Conservation (phyloP, 2,329 filamentous ascomycete species). For the Colletotrichum magnum region DNA sequence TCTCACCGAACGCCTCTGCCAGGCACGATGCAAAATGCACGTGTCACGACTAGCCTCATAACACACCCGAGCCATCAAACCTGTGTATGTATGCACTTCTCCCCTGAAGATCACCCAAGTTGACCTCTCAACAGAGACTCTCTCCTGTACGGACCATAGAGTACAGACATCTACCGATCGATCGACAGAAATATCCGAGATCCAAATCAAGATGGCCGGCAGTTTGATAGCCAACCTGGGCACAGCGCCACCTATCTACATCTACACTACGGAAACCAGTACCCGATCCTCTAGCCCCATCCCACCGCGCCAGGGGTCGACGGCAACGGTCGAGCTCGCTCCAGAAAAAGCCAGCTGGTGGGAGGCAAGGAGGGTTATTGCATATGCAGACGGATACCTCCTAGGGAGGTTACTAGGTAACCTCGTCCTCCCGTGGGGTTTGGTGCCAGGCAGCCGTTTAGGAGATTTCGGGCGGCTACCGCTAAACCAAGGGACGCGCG, state of each 20-base stretch:
- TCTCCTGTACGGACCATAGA: too few relatives aligned
- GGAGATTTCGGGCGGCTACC: constrained; percentile 12
- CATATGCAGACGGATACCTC: neutral
- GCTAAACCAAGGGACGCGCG: constrained; percentile 9
- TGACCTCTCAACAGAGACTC: too few relatives aligned
- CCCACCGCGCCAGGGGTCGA: neutral
- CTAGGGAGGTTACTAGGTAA: neutral
- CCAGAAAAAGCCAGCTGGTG: neutral
- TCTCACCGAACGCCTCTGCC: too few relatives aligned
- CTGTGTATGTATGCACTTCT: too few relatives aligned
- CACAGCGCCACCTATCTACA: neutral
- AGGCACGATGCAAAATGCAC: too few relatives aligned
- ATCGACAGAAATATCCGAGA: neutral
- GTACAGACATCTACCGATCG: neutral
- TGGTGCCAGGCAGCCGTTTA: constrained; percentile 17
- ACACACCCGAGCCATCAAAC: too few relatives aligned
- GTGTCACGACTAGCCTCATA: too few relatives aligned
- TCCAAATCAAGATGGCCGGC: neutral
- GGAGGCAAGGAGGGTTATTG: constrained; percentile 1
- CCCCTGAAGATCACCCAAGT: too few relatives aligned
- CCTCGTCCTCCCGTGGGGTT: neutral
- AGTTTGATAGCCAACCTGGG: neutral
- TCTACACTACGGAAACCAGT: neutral
- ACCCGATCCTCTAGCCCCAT: too few relatives aligned
- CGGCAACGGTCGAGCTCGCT: neutral